A percentile compares a stretch with the other conserved stretches of the same genome.
Evolutionary conservation across 768 basidiomycete genomes (phyloP).

Genomic region (Butyriboletus loyo): DNA sequence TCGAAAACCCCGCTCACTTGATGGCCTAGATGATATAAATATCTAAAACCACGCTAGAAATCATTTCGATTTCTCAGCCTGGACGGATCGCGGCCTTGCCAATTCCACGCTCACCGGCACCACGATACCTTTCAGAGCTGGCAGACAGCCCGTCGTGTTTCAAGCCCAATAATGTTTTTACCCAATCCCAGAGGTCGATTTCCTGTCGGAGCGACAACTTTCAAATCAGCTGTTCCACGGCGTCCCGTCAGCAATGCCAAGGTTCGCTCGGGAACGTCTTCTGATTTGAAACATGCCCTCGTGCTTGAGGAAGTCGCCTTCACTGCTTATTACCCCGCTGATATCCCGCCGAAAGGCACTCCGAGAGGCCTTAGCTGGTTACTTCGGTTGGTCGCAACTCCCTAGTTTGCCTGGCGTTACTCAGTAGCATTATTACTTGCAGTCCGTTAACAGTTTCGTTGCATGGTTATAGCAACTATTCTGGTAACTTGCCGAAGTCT

Average conservation of each 20-base stretch:
- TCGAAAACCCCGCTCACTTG: background rate
- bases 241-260: slow-evolving; percentile 41
- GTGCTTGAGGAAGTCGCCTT: slow-evolving; percentile 61
- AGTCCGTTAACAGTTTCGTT: slow-evolving; percentile 45
- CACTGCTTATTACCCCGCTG: slow-evolving; percentile 63
- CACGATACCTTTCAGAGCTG: background rate
- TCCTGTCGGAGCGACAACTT: slow-evolving; percentile 59
- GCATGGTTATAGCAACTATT: slow-evolving; percentile 47
- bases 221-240: slow-evolving; percentile 44
- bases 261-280: slow-evolving; percentile 27
- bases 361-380: slow-evolving; percentile 55
- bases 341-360: slow-evolving; percentile 25
- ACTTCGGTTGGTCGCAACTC: slow-evolving; percentile 41
- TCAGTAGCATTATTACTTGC: slow-evolving; percentile 4
- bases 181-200: slow-evolving; percentile 44
- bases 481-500: slow-evolving; percentile 34
- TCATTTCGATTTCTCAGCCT: background rate
- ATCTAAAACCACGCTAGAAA: background rate
- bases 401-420: background rate
- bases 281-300: slow-evolving; percentile 41
- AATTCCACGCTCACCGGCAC: background rate
- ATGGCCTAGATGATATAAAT: background rate
- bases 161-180: slow-evolving; percentile 42
- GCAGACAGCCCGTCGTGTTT: background rate
- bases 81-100: too few species aligned